Conservation (phyloP, 768 basidiomycete species). For the Vararia minispora region DNA sequence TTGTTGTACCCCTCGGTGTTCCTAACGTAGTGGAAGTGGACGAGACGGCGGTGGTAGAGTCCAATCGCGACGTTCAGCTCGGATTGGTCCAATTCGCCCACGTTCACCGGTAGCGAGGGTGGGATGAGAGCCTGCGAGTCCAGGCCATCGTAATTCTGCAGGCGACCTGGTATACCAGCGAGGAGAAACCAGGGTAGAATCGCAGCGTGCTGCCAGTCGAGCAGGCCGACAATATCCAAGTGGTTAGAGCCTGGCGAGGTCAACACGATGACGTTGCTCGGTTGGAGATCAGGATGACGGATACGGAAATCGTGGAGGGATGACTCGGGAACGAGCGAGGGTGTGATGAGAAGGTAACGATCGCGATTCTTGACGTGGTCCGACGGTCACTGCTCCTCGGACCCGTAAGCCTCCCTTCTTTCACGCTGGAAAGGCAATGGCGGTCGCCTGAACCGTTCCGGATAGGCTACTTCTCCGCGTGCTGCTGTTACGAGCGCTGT, state of each 20-base stretch:
- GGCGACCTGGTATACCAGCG: conserved; percentile 14
- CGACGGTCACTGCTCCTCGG: conserved; percentile 21
- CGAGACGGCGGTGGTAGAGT: conserved; percentile 16
- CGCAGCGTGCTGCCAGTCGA: conserved; percentile 20
- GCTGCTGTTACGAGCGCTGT: conserved; percentile 19
- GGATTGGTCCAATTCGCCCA: conserved; percentile 12
- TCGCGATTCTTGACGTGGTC: conserved; percentile 21
- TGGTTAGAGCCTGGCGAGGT: conserved; percentile 13
- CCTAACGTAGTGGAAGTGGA: conserved; percentile 18
- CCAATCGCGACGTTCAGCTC: conserved; percentile 9
- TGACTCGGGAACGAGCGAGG: conserved; percentile 20
- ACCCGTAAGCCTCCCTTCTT: conserved; percentile 19
- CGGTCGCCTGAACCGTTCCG: conserved; percentile 21
- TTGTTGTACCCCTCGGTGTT: conserved; percentile 15
- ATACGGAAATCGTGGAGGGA: conserved; percentile 19
- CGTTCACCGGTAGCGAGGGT: conserved; percentile 14
- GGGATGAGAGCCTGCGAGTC: conserved; percentile 13
- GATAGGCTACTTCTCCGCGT: conserved; percentile 22
- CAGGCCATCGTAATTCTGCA: conserved; percentile 17
- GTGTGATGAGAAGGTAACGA: conserved; percentile 20
- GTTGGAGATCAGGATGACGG: conserved; percentile 23
- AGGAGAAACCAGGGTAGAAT: conserved; percentile 18
- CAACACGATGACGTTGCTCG: conserved; percentile 16
- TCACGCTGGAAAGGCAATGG: conserved; percentile 16
- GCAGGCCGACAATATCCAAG: conserved; percentile 14